Percentiles rank a stretch among this genome's conserved stretches.
Evolutionary conservation across 2,329 filamentous ascomycete species (phyloP).

Genomic region (Colletotrichum simmondsii): DNA sequence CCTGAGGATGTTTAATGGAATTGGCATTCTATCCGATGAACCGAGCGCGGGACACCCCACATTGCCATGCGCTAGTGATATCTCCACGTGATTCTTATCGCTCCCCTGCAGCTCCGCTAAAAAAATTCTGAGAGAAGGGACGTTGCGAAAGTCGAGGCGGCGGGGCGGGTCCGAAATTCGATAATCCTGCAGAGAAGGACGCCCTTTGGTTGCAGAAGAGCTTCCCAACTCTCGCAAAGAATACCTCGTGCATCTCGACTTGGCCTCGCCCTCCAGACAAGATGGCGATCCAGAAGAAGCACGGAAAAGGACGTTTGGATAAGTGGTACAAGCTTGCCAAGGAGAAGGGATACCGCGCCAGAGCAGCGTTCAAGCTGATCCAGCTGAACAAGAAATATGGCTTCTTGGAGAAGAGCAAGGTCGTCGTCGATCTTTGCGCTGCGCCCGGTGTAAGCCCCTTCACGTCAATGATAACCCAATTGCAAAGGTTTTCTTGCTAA

Average conservation of each 20-base stretch:
- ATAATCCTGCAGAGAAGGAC: slow-evolving; percentile 1
- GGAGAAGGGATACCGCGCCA: slow-evolving; percentile 95
- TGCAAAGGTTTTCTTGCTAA: background rate
- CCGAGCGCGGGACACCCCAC: background rate
- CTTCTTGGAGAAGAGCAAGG: slow-evolving; percentile 96
- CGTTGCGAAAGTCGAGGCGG: slow-evolving; percentile 25
- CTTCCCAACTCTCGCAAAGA: background rate
- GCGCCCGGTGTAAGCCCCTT: slow-evolving; percentile 80
- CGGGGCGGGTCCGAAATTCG: slow-evolving; percentile 6
- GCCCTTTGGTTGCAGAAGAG: slow-evolving; percentile 13
- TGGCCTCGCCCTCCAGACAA: slow-evolving; percentile 32
- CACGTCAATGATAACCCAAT: background rate
- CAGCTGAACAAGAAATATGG: slow-evolving; percentile 99
- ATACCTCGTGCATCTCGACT: background rate
- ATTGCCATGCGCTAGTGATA: background rate
- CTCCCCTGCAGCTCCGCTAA: background rate
- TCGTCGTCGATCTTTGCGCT: slow-evolving; percentile 96
- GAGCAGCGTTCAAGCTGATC: slow-evolving; percentile 97
- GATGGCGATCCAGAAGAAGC: slow-evolving; percentile 99
- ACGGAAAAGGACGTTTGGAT: slow-evolving; percentile 97
- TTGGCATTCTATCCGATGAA: background rate
- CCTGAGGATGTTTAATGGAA: slow-evolving; percentile 4
- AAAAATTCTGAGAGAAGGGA: slow-evolving; percentile 25
- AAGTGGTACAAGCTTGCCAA: slow-evolving; percentile 99
- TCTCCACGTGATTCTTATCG: slow-evolving; percentile 24